Evolutionary conservation across 2,329 filamentous ascomycete genomes (phyloP).

Genomic region (Penicillium sp.): DNA sequence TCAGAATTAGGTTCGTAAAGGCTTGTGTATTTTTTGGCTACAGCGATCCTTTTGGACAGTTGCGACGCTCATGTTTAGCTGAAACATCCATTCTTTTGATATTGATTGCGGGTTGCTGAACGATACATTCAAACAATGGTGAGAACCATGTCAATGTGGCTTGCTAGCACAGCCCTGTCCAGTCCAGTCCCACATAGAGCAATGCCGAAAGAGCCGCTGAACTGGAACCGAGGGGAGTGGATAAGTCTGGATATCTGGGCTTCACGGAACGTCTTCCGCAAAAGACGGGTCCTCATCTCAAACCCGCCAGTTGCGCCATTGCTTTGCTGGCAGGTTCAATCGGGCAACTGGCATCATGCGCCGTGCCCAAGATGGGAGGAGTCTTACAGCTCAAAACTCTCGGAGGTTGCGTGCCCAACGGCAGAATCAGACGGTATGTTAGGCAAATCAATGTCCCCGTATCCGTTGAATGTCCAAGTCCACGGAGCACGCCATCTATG

Average conservation of each 20-base stretch:
- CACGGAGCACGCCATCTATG: not conserved
- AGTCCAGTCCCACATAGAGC: not conserved
- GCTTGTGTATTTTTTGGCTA: not conserved
- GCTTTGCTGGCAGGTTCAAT: not conserved
- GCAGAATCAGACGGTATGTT: not conserved
- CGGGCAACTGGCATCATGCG: conserved; percentile 1
- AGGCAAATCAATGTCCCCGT: not conserved
- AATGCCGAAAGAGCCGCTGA: not conserved
- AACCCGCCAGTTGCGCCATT: conserved; percentile 10
- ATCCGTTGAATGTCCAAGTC: not conserved
- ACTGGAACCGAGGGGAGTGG: not conserved
- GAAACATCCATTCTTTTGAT: not conserved
- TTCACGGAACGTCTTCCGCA: not conserved
- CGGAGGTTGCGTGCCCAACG: not conserved
- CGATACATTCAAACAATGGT: not conserved
- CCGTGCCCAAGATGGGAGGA: not conserved
- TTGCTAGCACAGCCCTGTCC: not conserved
- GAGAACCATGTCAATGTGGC: not conserved
- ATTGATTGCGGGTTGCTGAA: not conserved
- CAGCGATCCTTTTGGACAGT: not conserved
- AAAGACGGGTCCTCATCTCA: not conserved
- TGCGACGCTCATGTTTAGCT: not conserved
- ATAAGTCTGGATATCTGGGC: not conserved
- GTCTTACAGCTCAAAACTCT: not conserved
- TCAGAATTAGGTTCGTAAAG: not conserved